Evolutionary conservation across 2,329 filamentous ascomycete genomes (phyloP), one percentile per base, ranked within the genome.

Genomic region (Mycosphaerella arachidis): DNA sequence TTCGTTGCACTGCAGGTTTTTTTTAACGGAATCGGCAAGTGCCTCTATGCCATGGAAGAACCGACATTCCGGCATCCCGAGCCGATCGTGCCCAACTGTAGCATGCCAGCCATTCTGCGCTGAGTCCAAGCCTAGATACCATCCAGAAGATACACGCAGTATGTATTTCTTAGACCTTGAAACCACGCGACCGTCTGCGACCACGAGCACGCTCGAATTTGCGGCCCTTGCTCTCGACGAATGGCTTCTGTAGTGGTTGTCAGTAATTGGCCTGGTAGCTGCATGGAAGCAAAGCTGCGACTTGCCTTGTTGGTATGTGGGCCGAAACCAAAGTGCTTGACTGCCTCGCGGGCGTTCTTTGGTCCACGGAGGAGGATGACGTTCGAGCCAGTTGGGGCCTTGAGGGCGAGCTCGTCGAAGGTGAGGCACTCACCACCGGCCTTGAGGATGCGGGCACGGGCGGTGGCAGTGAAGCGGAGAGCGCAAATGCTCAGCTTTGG

Each of bases 121-220:
- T 57, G 53, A 46, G 40, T 56, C 61, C 61, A 55, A 55, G 56
- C 59, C 63, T 45, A 56, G 50, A 58, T 53, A 51, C 50, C 57
- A 43, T 60, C 56, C 46, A 31, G 55, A 53, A 51, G 43, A 62
- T 58, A 48, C 57, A 57, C 45, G 20, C 53, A 13, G 52, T 40
- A 29, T 59, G 55, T 48, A 62, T 55, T 55, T 55, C 91, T 43
- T 96, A 99, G 79, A 99, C 94, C 92, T 99, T 99, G 92, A 99
- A 99, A 86, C 95, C 94, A 77, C 90, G 87, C 75, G 92, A 97
- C 79, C 92, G 86, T 89, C 94, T 95, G 83, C 94, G 92, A 82
- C 94, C 95, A 94, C 94, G 92, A 76, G 92, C 94, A 76, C 87
- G 86, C 89, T 99, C 95, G 85, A 99, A 99, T 86, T 99, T 99